Percentiles rank a stretch among this genome's conserved stretches.
Conservation (phyloP, 495 filamentous ascomycete species). For the Haplographium delicatum region DNA sequence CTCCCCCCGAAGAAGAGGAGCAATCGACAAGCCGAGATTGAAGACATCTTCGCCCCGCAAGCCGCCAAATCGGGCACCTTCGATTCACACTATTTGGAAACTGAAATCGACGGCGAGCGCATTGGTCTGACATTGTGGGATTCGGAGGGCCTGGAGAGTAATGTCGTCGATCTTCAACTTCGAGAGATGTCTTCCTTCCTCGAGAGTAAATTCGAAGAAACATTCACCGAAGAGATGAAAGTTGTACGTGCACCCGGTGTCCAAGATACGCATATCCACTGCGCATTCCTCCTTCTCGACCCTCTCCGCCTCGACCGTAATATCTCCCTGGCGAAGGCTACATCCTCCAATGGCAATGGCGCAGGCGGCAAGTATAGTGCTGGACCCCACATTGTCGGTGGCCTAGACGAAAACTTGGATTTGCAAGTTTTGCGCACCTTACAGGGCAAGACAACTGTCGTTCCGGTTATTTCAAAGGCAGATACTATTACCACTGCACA, state of each 20-base stretch:
- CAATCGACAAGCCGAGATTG: conserved; percentile 39
- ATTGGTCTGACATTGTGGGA: conserved; percentile 95
- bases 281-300: conserved; percentile 88
- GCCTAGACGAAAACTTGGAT: conserved; percentile 85
- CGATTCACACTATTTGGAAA: conserved; percentile 83
- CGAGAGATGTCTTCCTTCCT: conserved; percentile 87
- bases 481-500: conserved; percentile 92
- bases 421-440: conserved; percentile 83
- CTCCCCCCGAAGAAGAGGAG: conserved; percentile 72
- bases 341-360: conserved; percentile 48
- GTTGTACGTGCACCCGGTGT: conserved; percentile 87
- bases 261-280: conserved; percentile 95
- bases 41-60: conserved; percentile 49
- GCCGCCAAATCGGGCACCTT: conserved; percentile 54
- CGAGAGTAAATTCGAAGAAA: conserved; percentile 98
- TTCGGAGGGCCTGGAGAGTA: conserved; percentile 88
- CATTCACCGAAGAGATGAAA: conserved; percentile 96
- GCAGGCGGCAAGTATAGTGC: conserved; percentile 43
- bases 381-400: conserved; percentile 48
- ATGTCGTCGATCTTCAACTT: conserved; percentile 87
- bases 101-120: conserved; percentile 88
- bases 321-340: conserved; percentile 56
- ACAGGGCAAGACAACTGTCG: conserved; percentile 91
- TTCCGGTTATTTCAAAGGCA: conserved; percentile 94
- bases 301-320: conserved; percentile 81